Base-by-base conservation (phyloP, 176 grass and related monocot genomes). In the Urochloa ruziziensis region DNA sequence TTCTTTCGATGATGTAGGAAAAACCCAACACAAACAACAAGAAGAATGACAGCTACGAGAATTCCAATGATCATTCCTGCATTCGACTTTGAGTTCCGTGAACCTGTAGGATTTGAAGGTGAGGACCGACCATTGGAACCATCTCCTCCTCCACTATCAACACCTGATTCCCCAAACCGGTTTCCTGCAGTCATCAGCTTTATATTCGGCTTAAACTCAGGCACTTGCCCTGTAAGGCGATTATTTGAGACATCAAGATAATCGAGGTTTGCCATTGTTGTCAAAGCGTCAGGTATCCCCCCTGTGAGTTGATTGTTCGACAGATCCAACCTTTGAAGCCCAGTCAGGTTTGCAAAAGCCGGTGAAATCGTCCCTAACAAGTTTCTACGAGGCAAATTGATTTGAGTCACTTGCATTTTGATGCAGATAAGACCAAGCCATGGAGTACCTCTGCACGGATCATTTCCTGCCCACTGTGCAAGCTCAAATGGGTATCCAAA, bases 221-320 rank as follows among this genome's bases (percentile, higher is more conserved):
- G 96, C 23, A 95, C 62, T 53, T 88, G 75, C 32, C 96, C 96
- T 66, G 69, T 89, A 16, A 98, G 91, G 43, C 24, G 72, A 79
- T 98, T 98, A 62, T 95, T 98, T 65, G 90, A 86, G 53, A 95
- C 89, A 87, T 95, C 87, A 66, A 98, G 61, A 62, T 81, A 17
- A 29, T 27, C 70, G 52, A 98, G 89, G 68, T 56, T 76, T 10
- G 80, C 57, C 62, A 95, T 63, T 32, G 25, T 84, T 4, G 85
- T 89, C 91, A 98, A 82, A 36, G 39, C 67, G 72, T 90, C 89
- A 1, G 96, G 96, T 70, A 95, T 90, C 15, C 48, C 42, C 28
- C 96, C 96, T 0, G 81, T 88, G 54, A 98, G 84, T 30, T 85
- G 77, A 73, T 95, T 95, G 80, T 93, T 90, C 35, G 86, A 86